Percentiles rank a stretch among this genome's conserved stretches.
Conservation (phyloP, 78 protist genomes). For the Cavenderia fasciculata region DNA sequence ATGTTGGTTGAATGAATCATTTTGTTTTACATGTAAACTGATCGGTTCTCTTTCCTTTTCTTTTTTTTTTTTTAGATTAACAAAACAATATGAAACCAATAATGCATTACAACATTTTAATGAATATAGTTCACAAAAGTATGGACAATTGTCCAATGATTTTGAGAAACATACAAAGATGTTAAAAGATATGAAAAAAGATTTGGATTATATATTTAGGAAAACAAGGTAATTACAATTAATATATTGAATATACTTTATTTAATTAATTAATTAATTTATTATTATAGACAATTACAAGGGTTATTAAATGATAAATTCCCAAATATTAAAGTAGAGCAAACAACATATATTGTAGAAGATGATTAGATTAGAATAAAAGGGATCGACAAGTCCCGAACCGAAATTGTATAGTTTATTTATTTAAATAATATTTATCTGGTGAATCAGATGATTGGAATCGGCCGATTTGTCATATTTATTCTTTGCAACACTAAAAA, state of each 20-base stretch:
- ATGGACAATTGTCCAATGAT: slow-evolving; percentile 15
- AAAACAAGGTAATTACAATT: slow-evolving; percentile 34
- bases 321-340: slow-evolving; percentile 18
- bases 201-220: slow-evolving; percentile 56
- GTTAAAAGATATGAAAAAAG: slow-evolving; percentile 81
- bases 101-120: slow-evolving; percentile 52
- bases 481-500: too few relatives aligned
- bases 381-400: too few relatives aligned
- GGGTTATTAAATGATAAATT: slow-evolving; percentile 53
- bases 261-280: background rate
- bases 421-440: too few relatives aligned
- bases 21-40: background rate
- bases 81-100: slow-evolving; percentile 74
- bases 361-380: too few relatives aligned
- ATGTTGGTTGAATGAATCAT: background rate
- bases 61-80: slow-evolving; percentile 20
- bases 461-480: too few relatives aligned
- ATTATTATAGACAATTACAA: slow-evolving; percentile 32
- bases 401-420: too few relatives aligned
- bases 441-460: too few relatives aligned
- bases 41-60: too few relatives aligned
- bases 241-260: background rate
- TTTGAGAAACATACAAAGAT: slow-evolving; percentile 77
- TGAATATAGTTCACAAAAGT: slow-evolving; percentile 57
- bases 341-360: background rate